Conservation (phyloP, 352 stramenopile species). For the Phytophthora kernoviae region DNA sequence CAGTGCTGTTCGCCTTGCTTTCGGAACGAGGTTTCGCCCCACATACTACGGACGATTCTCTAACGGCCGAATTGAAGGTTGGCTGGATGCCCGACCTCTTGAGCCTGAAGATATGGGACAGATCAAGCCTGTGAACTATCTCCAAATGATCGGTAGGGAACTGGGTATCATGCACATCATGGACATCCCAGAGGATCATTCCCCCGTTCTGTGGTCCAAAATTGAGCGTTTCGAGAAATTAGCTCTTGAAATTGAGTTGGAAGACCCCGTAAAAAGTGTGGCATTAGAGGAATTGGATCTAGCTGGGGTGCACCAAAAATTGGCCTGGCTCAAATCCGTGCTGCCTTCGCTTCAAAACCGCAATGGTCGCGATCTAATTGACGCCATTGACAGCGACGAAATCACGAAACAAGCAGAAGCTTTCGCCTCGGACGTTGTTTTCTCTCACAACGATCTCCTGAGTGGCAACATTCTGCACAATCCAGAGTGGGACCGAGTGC, state of each 20-base stretch:
- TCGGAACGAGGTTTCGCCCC: constrained; percentile 83
- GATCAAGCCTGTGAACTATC: constrained; percentile 76
- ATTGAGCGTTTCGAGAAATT: constrained; percentile 83
- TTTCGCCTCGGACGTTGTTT: constrained; percentile 86
- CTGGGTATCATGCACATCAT: constrained; percentile 90
- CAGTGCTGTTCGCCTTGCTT: constrained; percentile 86
- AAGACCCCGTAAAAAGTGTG: constrained; percentile 62
- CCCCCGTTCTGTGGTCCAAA: constrained; percentile 81
- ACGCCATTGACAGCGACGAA: constrained; percentile 58
- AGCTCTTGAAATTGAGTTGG: constrained; percentile 61
- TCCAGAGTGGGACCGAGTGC: constrained; percentile 78
- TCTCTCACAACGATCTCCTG: constrained; percentile 95
- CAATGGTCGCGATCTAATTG: constrained; percentile 63
- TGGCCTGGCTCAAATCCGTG: constrained; percentile 85
- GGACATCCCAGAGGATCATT: constrained; percentile 65
- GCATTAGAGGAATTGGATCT: constrained; percentile 72
- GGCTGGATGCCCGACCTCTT: constrained; percentile 79
- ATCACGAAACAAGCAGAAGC: constrained; percentile 75
- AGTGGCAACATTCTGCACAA: constrained; percentile 88
- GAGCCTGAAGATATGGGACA: constrained; percentile 89
- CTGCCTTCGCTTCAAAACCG: constrained; percentile 75
- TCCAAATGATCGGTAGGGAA: constrained; percentile 87
- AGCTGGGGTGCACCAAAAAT: constrained; percentile 54
- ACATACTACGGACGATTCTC: constrained; percentile 90
- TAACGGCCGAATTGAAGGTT: constrained; percentile 94